Base-by-base conservation (phyloP, 371 early-diverging fungal species). In the Lichtheimia corymbifera region DNA sequence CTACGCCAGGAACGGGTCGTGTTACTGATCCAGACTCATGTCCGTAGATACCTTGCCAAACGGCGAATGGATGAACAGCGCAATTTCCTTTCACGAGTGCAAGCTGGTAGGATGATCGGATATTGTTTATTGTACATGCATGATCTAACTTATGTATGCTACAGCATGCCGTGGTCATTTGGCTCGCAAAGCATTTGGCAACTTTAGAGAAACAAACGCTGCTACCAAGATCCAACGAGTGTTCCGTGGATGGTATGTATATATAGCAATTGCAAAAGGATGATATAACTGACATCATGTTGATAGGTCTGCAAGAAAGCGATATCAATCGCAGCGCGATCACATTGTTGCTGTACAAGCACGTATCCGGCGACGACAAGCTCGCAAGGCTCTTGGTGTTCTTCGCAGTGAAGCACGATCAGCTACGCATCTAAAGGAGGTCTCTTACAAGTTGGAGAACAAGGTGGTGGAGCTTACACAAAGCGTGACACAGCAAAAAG, bases 391-490 rank as follows among this genome's bases (percentile, higher is more conserved):
- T 55, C 76, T 95, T 47, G 66, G 70, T n/a, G 45, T 61, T 43
- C 80, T 91, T 53, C 89, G 91, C 66, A 84, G 83, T 22, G 97
- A 99, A 70, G 92, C 93, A n/a, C 79, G 90, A 54, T 93, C 94
- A 18, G 93, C 93, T 7, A 91, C 86, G 50, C 96, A 95, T 68
- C 84, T 95, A 68, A 92, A 94, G 73, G 94, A 96, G 67, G 84
- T 90, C 15, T 93, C 96, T 5, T 91, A 91, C 76, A 88, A 91
- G 74, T 82, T 99, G 11, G 98, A 99, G 73, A 92, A 88, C 81
- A 98, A 97, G 84, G 91, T 99, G 55, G 88, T 98, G 55, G 94
- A 92, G 74, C 82, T 98, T 59, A 95, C 96, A 20, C 93, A 93
- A 74, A 78, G 76, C 51, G 70, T 97, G 57, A 87, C 85, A 9